phyloP scores from a whole-genome alignment of 345 rosid species.

The Geranium rotundifolium region DNA sequence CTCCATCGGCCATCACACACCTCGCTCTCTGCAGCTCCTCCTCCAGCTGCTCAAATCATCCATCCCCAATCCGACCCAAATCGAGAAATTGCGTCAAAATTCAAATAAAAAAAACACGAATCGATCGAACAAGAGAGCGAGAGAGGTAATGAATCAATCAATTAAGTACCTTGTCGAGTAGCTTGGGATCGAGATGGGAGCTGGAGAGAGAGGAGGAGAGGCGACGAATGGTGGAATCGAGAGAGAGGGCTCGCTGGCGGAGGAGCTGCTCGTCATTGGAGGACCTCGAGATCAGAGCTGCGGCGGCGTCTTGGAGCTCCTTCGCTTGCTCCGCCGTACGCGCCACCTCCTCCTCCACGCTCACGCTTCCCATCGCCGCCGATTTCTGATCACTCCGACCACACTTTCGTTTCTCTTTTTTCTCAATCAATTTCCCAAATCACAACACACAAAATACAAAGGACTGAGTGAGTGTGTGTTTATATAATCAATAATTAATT shows the following conservation, averaged over 20 bases:
- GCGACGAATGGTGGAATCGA: constrained; percentile 62
- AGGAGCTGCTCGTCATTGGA: constrained; percentile 61
- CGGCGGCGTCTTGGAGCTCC: constrained; percentile 65
- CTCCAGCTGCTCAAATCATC: constrained; percentile 36
- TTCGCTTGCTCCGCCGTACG: constrained; percentile 55
- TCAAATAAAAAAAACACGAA: not conserved
- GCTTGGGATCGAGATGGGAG: constrained; percentile 34
- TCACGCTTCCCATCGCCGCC: constrained; percentile 7
- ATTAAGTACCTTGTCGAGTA: constrained; percentile 44
- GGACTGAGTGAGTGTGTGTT: no score
- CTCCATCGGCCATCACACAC: constrained; percentile 69
- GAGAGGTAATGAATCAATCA: not conserved
- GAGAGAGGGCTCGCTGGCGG: constrained; percentile 50
- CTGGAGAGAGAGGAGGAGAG: constrained; percentile 32
- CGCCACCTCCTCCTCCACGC: constrained; percentile 59
- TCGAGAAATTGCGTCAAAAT: not conserved
- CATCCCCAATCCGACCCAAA: not conserved
- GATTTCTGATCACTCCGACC: constrained; percentile 2
- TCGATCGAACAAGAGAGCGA: not conserved
- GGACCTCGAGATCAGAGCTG: constrained; percentile 40
- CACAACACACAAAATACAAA: no score
- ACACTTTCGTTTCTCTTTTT: no score
- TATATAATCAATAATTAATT: no score
- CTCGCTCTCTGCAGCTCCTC: constrained; percentile 77
- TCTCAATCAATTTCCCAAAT: no score